Evolutionary conservation across 495 filamentous ascomycete species (phyloP), one percentile per base, ranked within the genome.

Genomic region (Echria macrotheca): DNA sequence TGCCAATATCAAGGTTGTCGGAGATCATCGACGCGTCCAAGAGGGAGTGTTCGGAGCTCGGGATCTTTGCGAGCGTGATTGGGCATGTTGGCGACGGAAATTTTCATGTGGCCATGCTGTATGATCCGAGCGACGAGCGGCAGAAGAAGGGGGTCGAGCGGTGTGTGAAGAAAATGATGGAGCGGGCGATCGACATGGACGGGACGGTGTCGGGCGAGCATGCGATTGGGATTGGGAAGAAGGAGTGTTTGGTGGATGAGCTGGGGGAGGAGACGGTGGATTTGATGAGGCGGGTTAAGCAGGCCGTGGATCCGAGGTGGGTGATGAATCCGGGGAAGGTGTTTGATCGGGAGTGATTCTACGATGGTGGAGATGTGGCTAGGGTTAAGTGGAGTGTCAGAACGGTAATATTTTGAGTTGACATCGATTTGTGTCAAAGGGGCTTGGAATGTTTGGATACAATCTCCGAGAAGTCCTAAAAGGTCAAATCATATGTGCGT

Each of bases 11-110:
- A 15, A 61, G 82, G 32, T 69, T 88, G 25, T 73, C 82, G 3
- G 82, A 86, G 63, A 81, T 87, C 22, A 83, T 87, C 31, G 80
- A 77, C 69, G 68, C 75, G 23, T 80, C 80, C n/a, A 83, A 86
- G 63, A 70, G 73, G 35, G 79, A 84, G 45, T 69, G 84, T 26
- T 68, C 77, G 26, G 62, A 75, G 26, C 68, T 83, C 3, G 82
- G 84, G 21, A 64, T 88, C 10, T 83, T 87, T 50, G 81, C 82
- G 17, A 80, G 76, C 57, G 81, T 86, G 26, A 73, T 91, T 1
- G 86, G 84, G n/a, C 86, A 89, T 53, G 78, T 87, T 21, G 86
- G 87, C 10, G 64, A 66, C 21, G 66, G 64, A 0, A 69, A 69
- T 23, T 67, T 67, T 49, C 66, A 69, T 35, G 57, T 63, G 15